Evolutionary conservation across 176 grass and related monocot genomes (phyloP).

Genomic region (Aegilops speltoides): DNA sequence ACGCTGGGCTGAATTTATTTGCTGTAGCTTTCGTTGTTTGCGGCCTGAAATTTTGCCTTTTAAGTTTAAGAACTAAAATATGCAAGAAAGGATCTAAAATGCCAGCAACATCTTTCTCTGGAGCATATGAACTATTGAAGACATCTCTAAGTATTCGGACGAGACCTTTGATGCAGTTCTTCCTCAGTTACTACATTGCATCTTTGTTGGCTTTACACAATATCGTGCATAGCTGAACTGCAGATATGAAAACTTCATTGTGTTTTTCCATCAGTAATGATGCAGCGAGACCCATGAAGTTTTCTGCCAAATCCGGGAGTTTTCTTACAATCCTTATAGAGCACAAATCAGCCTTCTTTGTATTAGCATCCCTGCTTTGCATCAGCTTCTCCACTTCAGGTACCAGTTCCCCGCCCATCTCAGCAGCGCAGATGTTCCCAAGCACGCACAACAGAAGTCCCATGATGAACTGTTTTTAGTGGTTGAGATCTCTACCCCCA

Average conservation of each 20-base stretch:
- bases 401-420: constrained; percentile 88
- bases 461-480: constrained; percentile 86
- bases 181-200: constrained; percentile 57
- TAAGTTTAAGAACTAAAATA: constrained; percentile 41
- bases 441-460: no score
- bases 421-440: constrained; percentile 93
- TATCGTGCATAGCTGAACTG: constrained; percentile 78
- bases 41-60: no score
- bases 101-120: constrained; percentile 87
- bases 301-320: no score
- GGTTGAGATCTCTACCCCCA: constrained; percentile 85
- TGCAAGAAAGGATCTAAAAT: constrained; percentile 95
- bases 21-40: no score
- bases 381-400: constrained; percentile 88
- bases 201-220: constrained; percentile 89
- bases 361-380: no score
- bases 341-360: no score
- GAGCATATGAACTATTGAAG: constrained; percentile 94
- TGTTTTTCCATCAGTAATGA: constrained; percentile 87
- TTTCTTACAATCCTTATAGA: no score
- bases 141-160: constrained; percentile 86
- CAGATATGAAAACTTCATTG: constrained; percentile 85
- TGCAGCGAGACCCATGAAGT: constrained; percentile 69
- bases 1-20: no score
- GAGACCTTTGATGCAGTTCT: constrained; percentile 49